phyloP scores from a whole-genome alignment of 768 basidiomycete species.

The Pleurotus giganteus region DNA sequence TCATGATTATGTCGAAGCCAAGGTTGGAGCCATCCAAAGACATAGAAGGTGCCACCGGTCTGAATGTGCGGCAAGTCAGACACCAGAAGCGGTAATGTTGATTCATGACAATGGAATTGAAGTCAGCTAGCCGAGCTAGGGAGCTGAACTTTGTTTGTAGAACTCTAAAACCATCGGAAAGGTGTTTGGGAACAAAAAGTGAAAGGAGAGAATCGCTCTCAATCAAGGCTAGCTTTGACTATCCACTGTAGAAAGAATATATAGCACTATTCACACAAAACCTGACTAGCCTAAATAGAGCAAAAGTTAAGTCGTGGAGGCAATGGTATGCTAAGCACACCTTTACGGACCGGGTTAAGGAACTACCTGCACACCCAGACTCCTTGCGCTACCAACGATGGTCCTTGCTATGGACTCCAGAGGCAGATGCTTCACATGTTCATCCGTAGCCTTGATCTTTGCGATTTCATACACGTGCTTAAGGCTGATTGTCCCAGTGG shows the following conservation, averaged over 20 bases:
- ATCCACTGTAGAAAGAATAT: neutral
- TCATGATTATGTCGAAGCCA: conserved; percentile 13
- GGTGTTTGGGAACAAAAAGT: neutral
- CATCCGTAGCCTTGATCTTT: conserved; percentile 92
- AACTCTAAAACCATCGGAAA: neutral
- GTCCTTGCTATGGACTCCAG: conserved; percentile 87
- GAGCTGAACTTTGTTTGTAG: neutral
- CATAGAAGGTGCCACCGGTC: neutral
- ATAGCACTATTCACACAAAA: neutral
- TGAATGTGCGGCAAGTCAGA: neutral
- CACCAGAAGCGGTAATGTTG: neutral
- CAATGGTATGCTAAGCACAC: neutral
- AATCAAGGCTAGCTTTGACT: neutral
- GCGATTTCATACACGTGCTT: conserved; percentile 99
- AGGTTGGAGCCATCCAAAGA: neutral
- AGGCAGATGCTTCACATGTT: conserved; percentile 81
- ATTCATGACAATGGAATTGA: neutral
- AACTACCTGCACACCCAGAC: conserved; percentile 87
- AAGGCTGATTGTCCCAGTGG: conserved; percentile 78
- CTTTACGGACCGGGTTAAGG: conserved; percentile 47
- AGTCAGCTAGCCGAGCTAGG: neutral
- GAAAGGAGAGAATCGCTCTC: neutral
- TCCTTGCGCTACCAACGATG: conserved; percentile 85
- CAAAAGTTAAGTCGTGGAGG: neutral
- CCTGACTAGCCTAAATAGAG: neutral